Percentiles rank a stretch among this genome's conserved stretches.
phyloP scores from a whole-genome alignment of 75 land plant species.

The Sequoia sempervirens region DNA sequence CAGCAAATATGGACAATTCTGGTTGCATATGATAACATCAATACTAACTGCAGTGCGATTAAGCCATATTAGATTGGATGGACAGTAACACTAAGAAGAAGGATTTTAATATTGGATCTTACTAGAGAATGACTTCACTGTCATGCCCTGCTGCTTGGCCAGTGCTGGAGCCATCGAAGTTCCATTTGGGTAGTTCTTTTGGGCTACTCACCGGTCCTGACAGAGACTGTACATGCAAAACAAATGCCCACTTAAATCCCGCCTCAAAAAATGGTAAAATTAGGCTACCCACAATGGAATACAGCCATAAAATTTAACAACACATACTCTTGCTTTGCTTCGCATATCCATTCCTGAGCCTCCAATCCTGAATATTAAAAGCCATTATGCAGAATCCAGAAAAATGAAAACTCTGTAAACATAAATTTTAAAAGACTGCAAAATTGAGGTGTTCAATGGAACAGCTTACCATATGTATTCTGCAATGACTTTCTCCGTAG shows the following conservation, averaged over 20 bases:
- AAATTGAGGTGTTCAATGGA: not conserved
- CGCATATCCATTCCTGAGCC: slow-evolving; percentile 85
- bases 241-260: not conserved
- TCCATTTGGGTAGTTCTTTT: slow-evolving; percentile 84
- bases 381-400: not conserved
- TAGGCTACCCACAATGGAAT: not conserved
- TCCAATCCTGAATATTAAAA: slow-evolving; percentile 61
- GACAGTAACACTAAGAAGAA: not conserved
- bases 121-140: slow-evolving; percentile 92
- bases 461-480: slow-evolving; percentile 82
- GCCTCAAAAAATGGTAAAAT: not conserved
- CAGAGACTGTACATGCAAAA: slow-evolving; percentile 37
- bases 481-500: slow-evolving; percentile 68
- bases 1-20: not conserved
- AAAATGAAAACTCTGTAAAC: not conserved
- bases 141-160: slow-evolving; percentile 91
- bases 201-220: slow-evolving; percentile 62
- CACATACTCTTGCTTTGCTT: slow-evolving; percentile 63
- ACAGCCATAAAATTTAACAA: not conserved
- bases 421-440: not conserved
- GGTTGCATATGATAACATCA: not conserved
- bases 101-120: slow-evolving; percentile 4
- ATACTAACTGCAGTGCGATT: not conserved
- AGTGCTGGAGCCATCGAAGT: slow-evolving; percentile 95
- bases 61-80: not conserved